Conservation (phyloP, 345 rosid species). For the Salix exigua region DNA sequence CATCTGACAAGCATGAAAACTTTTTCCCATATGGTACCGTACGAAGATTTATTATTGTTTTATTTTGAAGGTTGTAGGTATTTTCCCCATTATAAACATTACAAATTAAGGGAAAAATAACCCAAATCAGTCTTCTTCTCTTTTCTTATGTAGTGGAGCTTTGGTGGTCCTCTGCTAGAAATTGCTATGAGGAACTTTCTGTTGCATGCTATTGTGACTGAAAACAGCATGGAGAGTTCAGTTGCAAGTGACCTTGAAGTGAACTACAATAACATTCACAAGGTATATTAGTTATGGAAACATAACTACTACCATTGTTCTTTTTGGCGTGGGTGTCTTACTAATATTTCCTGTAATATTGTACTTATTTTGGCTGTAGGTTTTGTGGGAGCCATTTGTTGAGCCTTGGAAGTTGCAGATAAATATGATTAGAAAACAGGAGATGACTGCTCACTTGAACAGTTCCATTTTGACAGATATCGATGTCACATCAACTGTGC, state of each 20-base stretch:
- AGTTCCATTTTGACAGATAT: constrained; percentile 53
- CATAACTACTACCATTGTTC: neutral
- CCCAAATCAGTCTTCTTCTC: constrained; percentile 6
- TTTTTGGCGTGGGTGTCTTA: neutral
- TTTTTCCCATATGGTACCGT: too few species aligned
- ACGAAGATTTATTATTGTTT: too few species aligned
- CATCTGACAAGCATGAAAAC: too few species aligned
- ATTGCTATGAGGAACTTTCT: constrained; percentile 51
- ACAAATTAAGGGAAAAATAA: too few species aligned
- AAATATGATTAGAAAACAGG: constrained; percentile 41
- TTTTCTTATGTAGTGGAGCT: constrained; percentile 67
- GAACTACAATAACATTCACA: constrained; percentile 79
- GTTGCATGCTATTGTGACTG: constrained; percentile 41
- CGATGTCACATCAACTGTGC: constrained; percentile 53
- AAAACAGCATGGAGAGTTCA: constrained; percentile 44
- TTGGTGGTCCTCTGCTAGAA: constrained; percentile 75
- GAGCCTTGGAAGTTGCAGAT: constrained; percentile 86
- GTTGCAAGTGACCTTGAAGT: constrained; percentile 62
- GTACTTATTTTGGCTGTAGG: constrained; percentile 38
- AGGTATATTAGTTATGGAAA: constrained; percentile 40
- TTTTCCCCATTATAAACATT: too few species aligned
- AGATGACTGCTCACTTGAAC: constrained; percentile 50
- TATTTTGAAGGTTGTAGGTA: too few species aligned
- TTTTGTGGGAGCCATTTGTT: constrained; percentile 83
- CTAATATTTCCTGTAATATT: constrained; percentile 8